Base-by-base conservation (phyloP, 78 protist species). In the Dictyostelium intermedium region DNA sequence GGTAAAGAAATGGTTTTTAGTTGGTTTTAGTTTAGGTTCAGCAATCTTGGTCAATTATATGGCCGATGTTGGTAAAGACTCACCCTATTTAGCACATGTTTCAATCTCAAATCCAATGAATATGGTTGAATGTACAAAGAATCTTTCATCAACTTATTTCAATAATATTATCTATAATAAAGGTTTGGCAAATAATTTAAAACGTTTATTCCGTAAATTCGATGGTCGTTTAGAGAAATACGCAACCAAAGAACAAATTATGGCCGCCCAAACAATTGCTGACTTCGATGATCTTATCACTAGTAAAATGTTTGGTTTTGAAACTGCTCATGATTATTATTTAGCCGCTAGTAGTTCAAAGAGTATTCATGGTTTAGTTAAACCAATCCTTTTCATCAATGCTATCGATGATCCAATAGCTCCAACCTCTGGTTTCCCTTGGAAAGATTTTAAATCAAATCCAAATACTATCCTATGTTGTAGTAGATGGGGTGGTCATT, bases 101-200 rank as follows among this genome's bases (percentile, higher is more conserved):
- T 63, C 86, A 43, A 61, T 80, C n/a, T 80, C 87, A 10, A 89
- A 89, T 70, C 94, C 94, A 27, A 80, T 89, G 87, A 61, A 89
- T 70, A 89, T 89, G 94, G 23, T 39, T 3, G 83, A 74, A 60
- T 80, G 84, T 32, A 79, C 83, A 18, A 70, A 50, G 14, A 89
- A 78, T 50, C 25, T 89, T 9, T 66, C 30, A 0, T 60, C 94
- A 4, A 80, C 66, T 25, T 89, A 47, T n/a, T 11, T 89, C 3
- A 89, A 89, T 60, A 37, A 45, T 7, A 30, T 79, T 35, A 13
- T 89, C 13, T 80, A 80, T 69, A 80, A 80, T 35, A 50, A 63
- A 69, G 43, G 61, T 14, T 32, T 89, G 7, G 94, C 87, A 11
- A 80, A 78, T 43, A 89, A 89, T 35, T 18, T 89, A 16, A 89